Conservation (phyloP, 2,329 filamentous ascomycete species). For the Fusarium brachygibbosum region DNA sequence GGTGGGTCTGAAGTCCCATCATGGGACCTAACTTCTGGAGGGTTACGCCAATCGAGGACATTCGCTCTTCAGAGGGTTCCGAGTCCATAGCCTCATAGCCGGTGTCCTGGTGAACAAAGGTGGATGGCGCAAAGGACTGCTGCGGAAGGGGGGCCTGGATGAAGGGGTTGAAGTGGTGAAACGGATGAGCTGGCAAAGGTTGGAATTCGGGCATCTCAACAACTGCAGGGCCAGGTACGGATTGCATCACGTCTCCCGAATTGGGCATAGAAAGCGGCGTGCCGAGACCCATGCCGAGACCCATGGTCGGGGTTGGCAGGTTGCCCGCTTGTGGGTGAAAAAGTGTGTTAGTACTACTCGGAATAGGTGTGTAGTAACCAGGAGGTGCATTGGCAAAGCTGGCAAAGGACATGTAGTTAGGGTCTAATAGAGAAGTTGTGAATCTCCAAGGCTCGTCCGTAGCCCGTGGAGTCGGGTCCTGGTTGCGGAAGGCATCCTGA, state of each 20-base stretch:
- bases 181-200: constrained; percentile 69
- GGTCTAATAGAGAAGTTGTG: constrained; percentile 89
- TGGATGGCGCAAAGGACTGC: constrained; percentile 78
- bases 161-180: constrained; percentile 79
- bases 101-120: constrained; percentile 84
- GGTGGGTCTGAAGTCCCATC: constrained; percentile 67
- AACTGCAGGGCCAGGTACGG: constrained; percentile 62
- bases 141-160: constrained; percentile 69
- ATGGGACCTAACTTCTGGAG: constrained; percentile 73
- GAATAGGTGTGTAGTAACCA: constrained; percentile 89
- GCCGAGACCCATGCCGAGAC: constrained; percentile 79
- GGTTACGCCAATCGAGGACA: constrained; percentile 69
- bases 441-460: constrained; percentile 87
- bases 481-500: too few species aligned
- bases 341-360: constrained; percentile 81
- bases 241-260: constrained; percentile 73
- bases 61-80: constrained; percentile 63
- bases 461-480: too few species aligned
- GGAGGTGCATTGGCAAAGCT: constrained; percentile 83
- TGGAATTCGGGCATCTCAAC: constrained; percentile 79
- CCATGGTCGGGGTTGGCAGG: constrained; percentile 84
- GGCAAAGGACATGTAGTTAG: constrained; percentile 84
- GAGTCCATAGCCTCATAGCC: constrained; percentile 81
- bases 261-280: constrained; percentile 85
- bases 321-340: constrained; percentile 89